Evolutionary conservation across 2,329 filamentous ascomycete genomes (phyloP).

Genomic region (Calonectria hongkongensis): DNA sequence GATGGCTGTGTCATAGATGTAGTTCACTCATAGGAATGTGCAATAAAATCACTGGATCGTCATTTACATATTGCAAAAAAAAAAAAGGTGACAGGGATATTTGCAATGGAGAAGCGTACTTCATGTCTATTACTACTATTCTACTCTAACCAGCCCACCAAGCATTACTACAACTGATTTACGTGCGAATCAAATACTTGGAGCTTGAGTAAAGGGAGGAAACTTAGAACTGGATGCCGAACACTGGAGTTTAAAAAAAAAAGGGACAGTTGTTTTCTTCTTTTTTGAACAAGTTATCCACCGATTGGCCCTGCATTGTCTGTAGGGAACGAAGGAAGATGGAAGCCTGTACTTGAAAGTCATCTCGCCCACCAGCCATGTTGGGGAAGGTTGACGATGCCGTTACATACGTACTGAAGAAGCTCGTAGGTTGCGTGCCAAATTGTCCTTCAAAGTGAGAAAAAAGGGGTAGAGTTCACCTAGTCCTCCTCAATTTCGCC

Average conservation of each 20-base stretch:
- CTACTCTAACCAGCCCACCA: constrained; percentile 24
- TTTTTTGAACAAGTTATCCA: constrained; percentile 33
- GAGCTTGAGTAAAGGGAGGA: constrained; percentile 45
- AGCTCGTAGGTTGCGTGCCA: constrained; percentile 40
- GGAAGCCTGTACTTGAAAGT: constrained; percentile 55
- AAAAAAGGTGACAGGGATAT: constrained; percentile 28
- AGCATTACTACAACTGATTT: constrained; percentile 39
- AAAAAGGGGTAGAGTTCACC: constrained; percentile 30
- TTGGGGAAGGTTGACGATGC: constrained; percentile 51
- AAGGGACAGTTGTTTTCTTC: background rate
- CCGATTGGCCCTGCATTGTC: constrained; percentile 44
- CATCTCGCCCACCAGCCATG: constrained; percentile 54
- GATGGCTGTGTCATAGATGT: constrained; percentile 46
- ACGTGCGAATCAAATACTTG: constrained; percentile 47
- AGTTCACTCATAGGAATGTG: constrained; percentile 40
- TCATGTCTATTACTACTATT: constrained; percentile 37
- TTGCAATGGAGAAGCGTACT: constrained; percentile 9
- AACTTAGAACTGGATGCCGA: constrained; percentile 52
- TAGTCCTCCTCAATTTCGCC: constrained; percentile 93
- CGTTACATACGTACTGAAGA: constrained; percentile 56
- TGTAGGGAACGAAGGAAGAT: constrained; percentile 8
- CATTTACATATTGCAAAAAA: constrained; percentile 14
- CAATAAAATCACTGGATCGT: constrained; percentile 46
- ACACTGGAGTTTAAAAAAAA: constrained; percentile 22
- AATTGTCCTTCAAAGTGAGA: constrained; percentile 34